Evolutionary conservation across 176 grass and related monocot genomes (phyloP).

Genomic region (Zoysia japonica): DNA sequence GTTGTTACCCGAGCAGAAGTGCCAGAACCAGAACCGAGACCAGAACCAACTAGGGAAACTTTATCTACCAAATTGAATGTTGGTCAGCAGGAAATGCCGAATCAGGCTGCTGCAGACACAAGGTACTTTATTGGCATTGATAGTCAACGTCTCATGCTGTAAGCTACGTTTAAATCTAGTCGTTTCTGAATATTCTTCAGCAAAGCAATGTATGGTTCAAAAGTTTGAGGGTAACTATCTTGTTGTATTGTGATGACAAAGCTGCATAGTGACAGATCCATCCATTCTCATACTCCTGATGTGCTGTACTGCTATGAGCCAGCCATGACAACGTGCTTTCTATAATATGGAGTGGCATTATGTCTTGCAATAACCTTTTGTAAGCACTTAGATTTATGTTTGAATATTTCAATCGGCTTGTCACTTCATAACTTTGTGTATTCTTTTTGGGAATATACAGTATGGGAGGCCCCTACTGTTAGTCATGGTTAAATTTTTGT

Average conservation of each 20-base stretch:
- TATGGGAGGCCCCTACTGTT: too few species aligned
- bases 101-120: conserved; percentile 54
- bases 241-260: background rate
- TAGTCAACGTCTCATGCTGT: conserved; percentile 2
- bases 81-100: conserved; percentile 47
- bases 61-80: conserved; percentile 46
- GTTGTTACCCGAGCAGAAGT: conserved; percentile 50
- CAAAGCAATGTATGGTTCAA: background rate
- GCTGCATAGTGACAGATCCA: background rate
- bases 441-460: too few species aligned
- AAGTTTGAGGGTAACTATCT: background rate
- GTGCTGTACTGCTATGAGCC: background rate
- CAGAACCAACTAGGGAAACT: conserved; percentile 36
- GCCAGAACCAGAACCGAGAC: conserved; percentile 45
- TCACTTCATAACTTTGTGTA: background rate
- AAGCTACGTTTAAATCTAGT: background rate
- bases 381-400: conserved; percentile 15
- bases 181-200: background rate
- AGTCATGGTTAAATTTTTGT: background rate
- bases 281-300: background rate
- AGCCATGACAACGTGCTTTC: background rate
- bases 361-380: background rate
- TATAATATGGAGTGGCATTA: background rate
- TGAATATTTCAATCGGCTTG: background rate
- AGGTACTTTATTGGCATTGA: conserved; percentile 50